Conservation (phyloP, 768 basidiomycete species). For the Gloeophyllum trabeum region DNA sequence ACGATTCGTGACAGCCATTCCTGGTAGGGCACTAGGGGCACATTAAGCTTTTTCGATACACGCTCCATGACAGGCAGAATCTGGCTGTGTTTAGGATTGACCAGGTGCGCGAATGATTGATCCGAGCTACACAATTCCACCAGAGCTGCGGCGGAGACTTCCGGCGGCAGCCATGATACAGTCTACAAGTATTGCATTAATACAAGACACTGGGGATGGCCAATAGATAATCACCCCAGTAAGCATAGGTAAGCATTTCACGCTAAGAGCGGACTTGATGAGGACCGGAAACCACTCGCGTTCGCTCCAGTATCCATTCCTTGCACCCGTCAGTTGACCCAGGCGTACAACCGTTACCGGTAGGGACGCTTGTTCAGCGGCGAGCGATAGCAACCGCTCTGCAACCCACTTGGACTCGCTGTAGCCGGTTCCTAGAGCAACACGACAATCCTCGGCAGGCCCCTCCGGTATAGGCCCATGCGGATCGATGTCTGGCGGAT, state of each 20-base stretch:
- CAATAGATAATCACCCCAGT: not conserved
- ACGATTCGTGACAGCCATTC: constrained; percentile 16
- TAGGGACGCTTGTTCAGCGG: not conserved
- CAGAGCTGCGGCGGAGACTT: not conserved
- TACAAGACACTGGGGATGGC: not conserved
- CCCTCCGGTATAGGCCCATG: no score
- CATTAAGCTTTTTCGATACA: constrained; percentile 11
- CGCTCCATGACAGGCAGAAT: constrained; percentile 12
- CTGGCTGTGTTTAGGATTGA: constrained; percentile 12
- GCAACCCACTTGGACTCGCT: constrained; percentile 22
- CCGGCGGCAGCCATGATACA: not conserved
- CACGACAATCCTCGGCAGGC: constrained; percentile 7
- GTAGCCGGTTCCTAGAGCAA: constrained; percentile 18
- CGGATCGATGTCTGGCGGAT: constrained; percentile 6
- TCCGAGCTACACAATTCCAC: not conserved
- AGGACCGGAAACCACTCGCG: not conserved
- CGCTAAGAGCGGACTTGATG: not conserved
- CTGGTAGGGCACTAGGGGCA: constrained; percentile 18
- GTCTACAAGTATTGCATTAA: not conserved
- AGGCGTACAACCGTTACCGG: not conserved
- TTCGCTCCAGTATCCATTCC: not conserved
- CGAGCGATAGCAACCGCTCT: not conserved
- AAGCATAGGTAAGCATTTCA: not conserved
- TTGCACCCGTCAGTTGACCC: not conserved
- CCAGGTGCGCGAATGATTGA: not conserved